Conservation (phyloP, 768 basidiomycete genomes). For the Polyporus arcularius region DNA sequence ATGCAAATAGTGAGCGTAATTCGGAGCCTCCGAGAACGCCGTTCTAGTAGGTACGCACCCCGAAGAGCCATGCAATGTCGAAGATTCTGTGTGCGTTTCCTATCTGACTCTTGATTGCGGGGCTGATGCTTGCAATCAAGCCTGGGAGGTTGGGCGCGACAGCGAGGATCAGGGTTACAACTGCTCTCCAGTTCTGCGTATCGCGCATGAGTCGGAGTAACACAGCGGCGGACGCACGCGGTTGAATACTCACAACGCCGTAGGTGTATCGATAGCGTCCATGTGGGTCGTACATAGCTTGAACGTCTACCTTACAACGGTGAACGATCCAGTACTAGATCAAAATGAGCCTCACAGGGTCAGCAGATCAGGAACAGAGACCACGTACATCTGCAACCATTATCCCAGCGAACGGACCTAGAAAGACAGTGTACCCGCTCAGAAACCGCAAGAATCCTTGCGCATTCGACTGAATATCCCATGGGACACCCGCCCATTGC, state of each 20-base stretch:
- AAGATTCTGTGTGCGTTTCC: conserved; percentile 60
- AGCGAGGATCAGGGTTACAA: conserved; percentile 63
- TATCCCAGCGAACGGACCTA: conserved; percentile 84
- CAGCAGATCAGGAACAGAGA: neutral
- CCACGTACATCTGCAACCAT: conserved; percentile 56
- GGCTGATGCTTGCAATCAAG: conserved; percentile 71
- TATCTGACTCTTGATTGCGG: conserved; percentile 48
- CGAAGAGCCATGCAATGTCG: conserved; percentile 76
- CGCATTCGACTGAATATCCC: conserved; percentile 76
- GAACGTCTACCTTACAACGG: conserved; percentile 70
- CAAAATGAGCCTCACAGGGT: no score
- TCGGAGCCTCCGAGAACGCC: no score
- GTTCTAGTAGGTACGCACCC: conserved; percentile 38
- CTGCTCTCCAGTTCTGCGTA: conserved; percentile 78
- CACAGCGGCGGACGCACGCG: no score
- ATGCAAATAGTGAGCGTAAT: no score
- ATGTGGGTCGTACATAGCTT: conserved; percentile 78
- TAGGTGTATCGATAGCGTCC: conserved; percentile 76
- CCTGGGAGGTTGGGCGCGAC: conserved; percentile 77
- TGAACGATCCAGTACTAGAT: conserved; percentile 78
- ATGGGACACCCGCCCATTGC: conserved; percentile 82
- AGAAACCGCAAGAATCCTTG: conserved; percentile 75
- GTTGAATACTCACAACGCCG: conserved; percentile 57
- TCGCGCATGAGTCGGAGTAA: no score
- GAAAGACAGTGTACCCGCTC: conserved; percentile 82